A percentile compares a stretch with the other conserved stretches of the same genome.
These are phyloP conservation scores for Coemansia sp. DNA, from an alignment of 192 early-diverging fungal species.

Conservation along the genomic window DNA sequence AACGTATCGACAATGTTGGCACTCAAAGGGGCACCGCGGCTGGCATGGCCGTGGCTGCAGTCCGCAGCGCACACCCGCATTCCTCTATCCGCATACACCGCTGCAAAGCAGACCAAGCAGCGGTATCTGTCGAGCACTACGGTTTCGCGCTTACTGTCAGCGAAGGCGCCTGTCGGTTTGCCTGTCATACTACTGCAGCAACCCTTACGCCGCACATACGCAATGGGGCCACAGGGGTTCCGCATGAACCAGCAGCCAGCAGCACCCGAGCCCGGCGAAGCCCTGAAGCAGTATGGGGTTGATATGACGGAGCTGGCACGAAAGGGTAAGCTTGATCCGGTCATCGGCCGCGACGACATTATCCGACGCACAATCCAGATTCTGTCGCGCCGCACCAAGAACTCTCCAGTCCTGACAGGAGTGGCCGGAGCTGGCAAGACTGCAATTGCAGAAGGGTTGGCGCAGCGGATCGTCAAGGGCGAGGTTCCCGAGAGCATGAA, in stretches of 20 bases:
- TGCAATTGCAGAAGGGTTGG: constrained; percentile 79
- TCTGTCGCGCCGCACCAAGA: constrained; percentile 76
- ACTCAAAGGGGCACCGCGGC: not conserved
- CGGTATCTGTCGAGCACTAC: not conserved
- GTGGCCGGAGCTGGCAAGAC: constrained; percentile 85
- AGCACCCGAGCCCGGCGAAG: constrained; percentile 51
- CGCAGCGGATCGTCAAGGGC: constrained; percentile 74
- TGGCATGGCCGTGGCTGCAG: not conserved
- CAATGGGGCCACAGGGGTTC: constrained; percentile 54
- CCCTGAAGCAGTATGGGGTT: constrained; percentile 64
- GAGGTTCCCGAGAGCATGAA: constrained; percentile 81
- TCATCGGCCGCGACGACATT: constrained; percentile 78
- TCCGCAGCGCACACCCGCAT: not conserved
- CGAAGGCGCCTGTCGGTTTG: not conserved
- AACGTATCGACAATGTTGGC: constrained; percentile 1
- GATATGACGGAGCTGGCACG: constrained; percentile 74
- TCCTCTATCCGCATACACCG: not conserved
- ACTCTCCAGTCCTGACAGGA: constrained; percentile 76
- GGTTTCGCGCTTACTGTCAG: not conserved
- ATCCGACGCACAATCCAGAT: constrained; percentile 80
- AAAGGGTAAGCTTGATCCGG: constrained; percentile 81
- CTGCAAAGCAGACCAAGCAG: not conserved
- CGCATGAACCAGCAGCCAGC: constrained; percentile 51
- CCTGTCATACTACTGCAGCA: not conserved
- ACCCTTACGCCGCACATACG: constrained; percentile 17